Base-by-base conservation (phyloP, 2,329 filamentous ascomycete genomes). In the Xylariaceae sp. region DNA sequence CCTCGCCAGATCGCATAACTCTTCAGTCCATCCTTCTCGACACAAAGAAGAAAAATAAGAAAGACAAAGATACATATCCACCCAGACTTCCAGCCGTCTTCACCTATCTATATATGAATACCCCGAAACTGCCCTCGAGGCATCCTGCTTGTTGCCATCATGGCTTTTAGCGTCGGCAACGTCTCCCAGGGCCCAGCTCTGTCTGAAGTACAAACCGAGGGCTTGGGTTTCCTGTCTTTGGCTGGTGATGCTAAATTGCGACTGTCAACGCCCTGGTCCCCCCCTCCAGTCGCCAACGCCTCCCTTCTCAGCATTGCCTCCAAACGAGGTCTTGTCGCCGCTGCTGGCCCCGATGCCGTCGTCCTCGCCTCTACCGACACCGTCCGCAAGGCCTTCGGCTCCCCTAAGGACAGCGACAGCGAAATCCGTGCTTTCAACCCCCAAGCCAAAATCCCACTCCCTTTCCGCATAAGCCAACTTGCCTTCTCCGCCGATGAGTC, bases 401-500 rank as follows among this genome's bases (percentile, higher is more conserved):
- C 74, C 11, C 70, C 75, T 27, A 77, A 80, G 52, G 68, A 75
- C 47, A 76, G 72, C 55, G 82, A 84, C 50, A 76, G 75, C 49
- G 82, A 91, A 52, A 71, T 85, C 44, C 82, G 85, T 51, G 62
- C 75, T 11, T 94, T 94, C 58, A 72, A 81, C 48, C 86, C 91
- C 3, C 82, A 92, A 63, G 72, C 87, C 41, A 85, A 76, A 48
- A 77, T 97, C 6, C 73, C 82, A 2, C 76, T 94, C 58, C 80
- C 86, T 8, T 77, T 82, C 59, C 83, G 86, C 56, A 79, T 95
- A 43, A 94, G 89, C 10, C 93, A 98, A 64, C 75, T 98, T 17
- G 83, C 85, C 14, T 98, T 98, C 64, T 92, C 89, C 1, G 80
- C 88, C n/a, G 88, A 94, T 59, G 94, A 96, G 63, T 82, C 81